Base-by-base conservation (phyloP, 2,329 filamentous ascomycete genomes). In the Ascochyta viciae-villosae region DNA sequence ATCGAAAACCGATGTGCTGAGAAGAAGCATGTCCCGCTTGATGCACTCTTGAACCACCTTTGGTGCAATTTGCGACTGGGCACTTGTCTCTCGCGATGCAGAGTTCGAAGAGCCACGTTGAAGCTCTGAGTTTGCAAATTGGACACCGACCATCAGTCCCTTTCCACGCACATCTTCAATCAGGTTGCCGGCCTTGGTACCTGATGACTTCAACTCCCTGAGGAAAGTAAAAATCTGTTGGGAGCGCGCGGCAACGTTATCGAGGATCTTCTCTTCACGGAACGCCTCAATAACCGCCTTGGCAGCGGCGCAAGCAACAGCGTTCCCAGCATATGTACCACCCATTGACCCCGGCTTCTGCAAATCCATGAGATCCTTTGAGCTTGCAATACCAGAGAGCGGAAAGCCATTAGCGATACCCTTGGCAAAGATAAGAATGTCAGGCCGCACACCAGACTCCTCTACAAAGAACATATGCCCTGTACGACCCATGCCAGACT, bases 401-500 rank as follows among this genome's bases (percentile, higher is more conserved):
- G 68, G 68, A 27, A 71, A 71, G 9, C 68, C 68, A 29, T 71
- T 71, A 2, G 68, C 68, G 35, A 71, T 70, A 12, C 68, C 68
- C 58, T 71, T 71, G 27, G 68, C 76, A 65, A 80, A 78, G 54
- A 79, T 65, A 38, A 80, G 58, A 26, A 80, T 76, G 43, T 80
- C 78, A 3, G 78, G 78, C 16, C 75, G 67, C 16, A 80, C 76
- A 23, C 69, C 72, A 54, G 70, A 78, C 54, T 80, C 75, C 57
- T 80, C 75, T 12, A 78, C 64, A 6, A 76, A 77, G 54, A 78
- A 80, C 73, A 79, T 77, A 38, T 76, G 74, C 19, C 78, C 78
- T 1, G 78, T 80, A 27, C 78, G 71, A 2, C 77, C 78, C 60
- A 77, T 78, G 8, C 78, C 78, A 27, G 66, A 77, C 49, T 80